Evolutionary conservation across 2,329 filamentous ascomycete genomes (phyloP).

Genomic region (Tolypocladium nubicola): DNA sequence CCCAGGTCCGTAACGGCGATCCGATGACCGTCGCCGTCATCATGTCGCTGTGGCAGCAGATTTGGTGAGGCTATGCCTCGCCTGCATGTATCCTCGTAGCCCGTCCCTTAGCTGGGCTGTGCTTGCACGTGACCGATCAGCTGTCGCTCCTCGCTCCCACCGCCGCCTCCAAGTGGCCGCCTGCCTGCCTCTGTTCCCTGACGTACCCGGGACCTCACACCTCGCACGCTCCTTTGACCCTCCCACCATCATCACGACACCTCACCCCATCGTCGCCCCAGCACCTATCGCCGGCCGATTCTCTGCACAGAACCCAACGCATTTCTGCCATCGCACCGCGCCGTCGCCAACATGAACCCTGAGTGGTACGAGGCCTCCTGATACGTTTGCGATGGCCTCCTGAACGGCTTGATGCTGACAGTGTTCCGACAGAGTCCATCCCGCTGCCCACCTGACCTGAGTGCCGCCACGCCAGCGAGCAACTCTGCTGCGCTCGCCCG

Average conservation of each 20-base stretch:
- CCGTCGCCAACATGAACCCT: slow-evolving; percentile 66
- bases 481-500: background rate
- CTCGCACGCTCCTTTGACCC: slow-evolving; percentile 14
- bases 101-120: background rate
- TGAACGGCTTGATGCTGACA: slow-evolving; percentile 16
- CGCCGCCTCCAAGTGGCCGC: slow-evolving; percentile 9
- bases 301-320: background rate
- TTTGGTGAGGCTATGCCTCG: background rate
- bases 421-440: slow-evolving; percentile 12
- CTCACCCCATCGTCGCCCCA: slow-evolving; percentile 9
- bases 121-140: slow-evolving; percentile 2
- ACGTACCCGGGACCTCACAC: slow-evolving; percentile 21
- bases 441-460: background rate
- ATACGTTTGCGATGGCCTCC: slow-evolving; percentile 17
- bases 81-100: background rate
- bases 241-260: slow-evolving; percentile 14
- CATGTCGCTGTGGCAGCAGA: background rate
- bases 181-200: slow-evolving; percentile 18
- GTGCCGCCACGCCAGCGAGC: background rate
- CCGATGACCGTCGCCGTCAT: background rate
- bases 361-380: slow-evolving; percentile 62
- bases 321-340: background rate
- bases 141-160: slow-evolving; percentile 3
- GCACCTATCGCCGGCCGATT: background rate
- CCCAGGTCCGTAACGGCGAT: background rate